These are phyloP conservation scores for Aspergillus hancockii DNA, from an alignment of 495 filamentous ascomycete genomes.

Conservation along the genomic window DNA sequence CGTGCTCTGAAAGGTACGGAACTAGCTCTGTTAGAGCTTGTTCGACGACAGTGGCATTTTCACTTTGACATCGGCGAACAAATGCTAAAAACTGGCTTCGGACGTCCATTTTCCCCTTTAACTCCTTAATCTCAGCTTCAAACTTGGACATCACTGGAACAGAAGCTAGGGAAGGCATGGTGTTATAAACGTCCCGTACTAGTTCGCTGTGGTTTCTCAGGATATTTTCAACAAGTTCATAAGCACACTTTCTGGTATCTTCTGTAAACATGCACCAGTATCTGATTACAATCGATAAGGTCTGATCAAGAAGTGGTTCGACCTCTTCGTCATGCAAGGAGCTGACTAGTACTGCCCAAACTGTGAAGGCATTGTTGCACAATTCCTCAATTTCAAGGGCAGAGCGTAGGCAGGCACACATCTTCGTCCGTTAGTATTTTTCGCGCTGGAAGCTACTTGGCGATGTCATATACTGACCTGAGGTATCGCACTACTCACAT, in stretches of 20 bases:
- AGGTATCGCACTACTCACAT: conserved; percentile 76
- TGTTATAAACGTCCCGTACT: conserved; percentile 64
- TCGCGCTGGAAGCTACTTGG: neutral
- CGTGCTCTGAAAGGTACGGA: conserved; percentile 68
- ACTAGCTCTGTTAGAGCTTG: conserved; percentile 77
- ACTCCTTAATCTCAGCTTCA: conserved; percentile 59
- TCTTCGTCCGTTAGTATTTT: conserved; percentile 45
- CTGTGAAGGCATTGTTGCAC: conserved; percentile 73
- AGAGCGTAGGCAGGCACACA: conserved; percentile 84
- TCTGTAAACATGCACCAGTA: conserved; percentile 73
- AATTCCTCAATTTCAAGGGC: conserved; percentile 73
- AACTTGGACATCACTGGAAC: conserved; percentile 68
- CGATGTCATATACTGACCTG: conserved; percentile 59
- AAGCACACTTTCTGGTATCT: conserved; percentile 55
- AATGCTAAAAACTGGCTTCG: conserved; percentile 69
- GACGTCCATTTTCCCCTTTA: conserved; percentile 62
- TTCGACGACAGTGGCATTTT: conserved; percentile 79
- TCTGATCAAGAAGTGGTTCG: conserved; percentile 77
- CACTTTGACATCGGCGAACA: conserved; percentile 69
- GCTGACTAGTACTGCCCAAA: conserved; percentile 78
- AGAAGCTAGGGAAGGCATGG: conserved; percentile 75
- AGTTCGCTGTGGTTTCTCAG: conserved; percentile 58
- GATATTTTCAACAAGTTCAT: conserved; percentile 63
- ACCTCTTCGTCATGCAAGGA: conserved; percentile 76
- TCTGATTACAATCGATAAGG: conserved; percentile 79